A percentile compares a stretch with the other conserved stretches of the same genome.
Conservation (phyloP, 257 asterid species). For the Striga asiatica region DNA sequence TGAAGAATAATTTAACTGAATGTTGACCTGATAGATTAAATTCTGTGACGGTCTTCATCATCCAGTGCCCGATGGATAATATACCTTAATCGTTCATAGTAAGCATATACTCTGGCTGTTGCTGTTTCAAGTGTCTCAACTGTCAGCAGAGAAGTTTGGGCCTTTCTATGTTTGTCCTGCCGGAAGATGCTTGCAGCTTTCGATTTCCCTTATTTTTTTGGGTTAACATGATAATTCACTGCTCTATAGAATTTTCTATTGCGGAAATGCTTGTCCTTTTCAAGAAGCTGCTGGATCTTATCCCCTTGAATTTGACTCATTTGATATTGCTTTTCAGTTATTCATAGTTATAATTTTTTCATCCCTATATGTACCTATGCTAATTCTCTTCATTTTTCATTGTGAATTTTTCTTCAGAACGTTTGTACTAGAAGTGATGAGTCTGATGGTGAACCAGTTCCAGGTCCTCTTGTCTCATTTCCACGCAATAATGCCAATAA, state of each 20-base stretch:
- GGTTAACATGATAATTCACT: neutral
- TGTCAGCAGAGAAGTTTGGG: neutral
- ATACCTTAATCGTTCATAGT: no score
- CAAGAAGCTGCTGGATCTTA: conserved; percentile 1
- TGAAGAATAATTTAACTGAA: neutral
- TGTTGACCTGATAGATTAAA: neutral
- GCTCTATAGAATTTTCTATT: neutral
- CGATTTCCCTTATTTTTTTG: neutral
- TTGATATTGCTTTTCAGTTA: neutral
- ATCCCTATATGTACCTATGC: conserved; percentile 2
- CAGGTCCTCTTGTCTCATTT: conserved; percentile 24
- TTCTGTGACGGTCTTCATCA: neutral
- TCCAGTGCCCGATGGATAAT: neutral
- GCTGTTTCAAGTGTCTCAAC: neutral
- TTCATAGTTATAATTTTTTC: conserved; percentile 15
- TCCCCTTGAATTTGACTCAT: neutral
- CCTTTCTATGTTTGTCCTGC: no score
- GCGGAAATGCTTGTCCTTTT: neutral
- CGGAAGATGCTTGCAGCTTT: neutral
- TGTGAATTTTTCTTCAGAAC: conserved; percentile 31
- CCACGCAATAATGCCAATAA: conserved; percentile 21
- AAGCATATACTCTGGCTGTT: neutral
- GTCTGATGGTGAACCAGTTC: conserved; percentile 36
- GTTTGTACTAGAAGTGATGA: conserved; percentile 46
- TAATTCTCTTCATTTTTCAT: neutral